phyloP scores from a whole-genome alignment of 768 basidiomycete genomes.

The Boletus eberwhitei region DNA sequence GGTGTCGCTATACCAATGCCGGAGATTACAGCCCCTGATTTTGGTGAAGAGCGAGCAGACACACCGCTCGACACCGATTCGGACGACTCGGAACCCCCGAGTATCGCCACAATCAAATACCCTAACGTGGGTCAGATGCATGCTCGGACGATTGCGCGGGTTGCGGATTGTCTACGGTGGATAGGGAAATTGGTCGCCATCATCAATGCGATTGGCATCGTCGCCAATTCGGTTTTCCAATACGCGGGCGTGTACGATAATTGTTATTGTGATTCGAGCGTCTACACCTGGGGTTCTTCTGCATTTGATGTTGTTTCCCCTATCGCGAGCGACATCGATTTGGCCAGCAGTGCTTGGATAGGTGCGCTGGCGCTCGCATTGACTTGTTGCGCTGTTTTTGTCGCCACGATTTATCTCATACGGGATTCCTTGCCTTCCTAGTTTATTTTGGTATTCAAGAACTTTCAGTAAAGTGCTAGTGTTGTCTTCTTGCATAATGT shows the following conservation, averaged over 20 bases:
- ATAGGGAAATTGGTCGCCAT: conserved; percentile 27
- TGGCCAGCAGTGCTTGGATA: conserved; percentile 35
- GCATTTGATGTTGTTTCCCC: conserved; percentile 33
- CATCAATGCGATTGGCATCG: conserved; percentile 25
- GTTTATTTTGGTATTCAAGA: background rate
- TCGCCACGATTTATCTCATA: conserved; percentile 28
- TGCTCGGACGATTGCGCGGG: background rate
- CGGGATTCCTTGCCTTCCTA: conserved; percentile 20
- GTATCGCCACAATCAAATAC: background rate
- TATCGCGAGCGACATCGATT: conserved; percentile 16
- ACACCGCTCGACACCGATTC: background rate
- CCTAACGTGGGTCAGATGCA: background rate
- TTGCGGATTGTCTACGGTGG: conserved; percentile 23
- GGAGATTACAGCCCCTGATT: background rate
- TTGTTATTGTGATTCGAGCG: conserved; percentile 33
- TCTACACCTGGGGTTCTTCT: conserved; percentile 10
- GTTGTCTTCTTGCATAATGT: background rate
- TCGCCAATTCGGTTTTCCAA: conserved; percentile 30
- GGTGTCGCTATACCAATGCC: background rate
- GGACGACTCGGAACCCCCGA: background rate
- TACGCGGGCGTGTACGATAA: conserved; percentile 25
- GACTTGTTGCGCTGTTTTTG: conserved; percentile 22
- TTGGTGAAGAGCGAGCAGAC: background rate
- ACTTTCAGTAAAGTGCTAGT: background rate
- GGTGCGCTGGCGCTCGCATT: conserved; percentile 34